Evolutionary conservation across 2,329 filamentous ascomycete genomes (phyloP).

Genomic region (Cladosporium cucumerinum): DNA sequence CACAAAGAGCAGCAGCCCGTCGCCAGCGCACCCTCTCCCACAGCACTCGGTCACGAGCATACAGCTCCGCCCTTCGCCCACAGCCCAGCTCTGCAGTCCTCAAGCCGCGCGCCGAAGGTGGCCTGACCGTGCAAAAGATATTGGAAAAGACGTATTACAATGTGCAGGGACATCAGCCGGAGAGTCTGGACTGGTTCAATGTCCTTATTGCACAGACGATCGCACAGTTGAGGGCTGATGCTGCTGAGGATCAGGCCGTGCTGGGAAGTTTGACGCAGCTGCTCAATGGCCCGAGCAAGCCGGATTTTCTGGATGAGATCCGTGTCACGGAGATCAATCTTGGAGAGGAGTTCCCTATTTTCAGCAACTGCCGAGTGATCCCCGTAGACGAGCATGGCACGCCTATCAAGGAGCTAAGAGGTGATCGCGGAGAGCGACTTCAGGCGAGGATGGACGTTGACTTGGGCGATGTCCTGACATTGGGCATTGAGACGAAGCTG

Average conservation of each 20-base stretch:
- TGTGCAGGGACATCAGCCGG: conserved; percentile 89
- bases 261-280: conserved; percentile 78
- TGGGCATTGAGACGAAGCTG: conserved; percentile 91
- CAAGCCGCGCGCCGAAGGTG: conserved; percentile 30
- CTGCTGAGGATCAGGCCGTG: conserved; percentile 86
- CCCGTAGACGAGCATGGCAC: conserved; percentile 77
- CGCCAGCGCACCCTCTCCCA: conserved; percentile 72
- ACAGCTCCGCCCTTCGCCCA: conserved; percentile 35
- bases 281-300: conserved; percentile 78
- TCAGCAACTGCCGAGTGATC: conserved; percentile 96
- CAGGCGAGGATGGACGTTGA: conserved; percentile 98
- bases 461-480: conserved; percentile 88
- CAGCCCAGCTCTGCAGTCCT: conserved; percentile 29
- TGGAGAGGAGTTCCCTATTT: conserved; percentile 96
- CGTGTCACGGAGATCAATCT: conserved; percentile 89
- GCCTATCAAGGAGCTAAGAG: conserved; percentile 44
- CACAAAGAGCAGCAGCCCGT: conserved; percentile 70
- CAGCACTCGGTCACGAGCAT: conserved; percentile 40
- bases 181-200: conserved; percentile 98
- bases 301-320: conserved; percentile 90
- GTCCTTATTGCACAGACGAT: conserved; percentile 95
- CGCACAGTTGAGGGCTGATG: conserved; percentile 88
- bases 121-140: conserved; percentile 85
- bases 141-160: conserved; percentile 98
- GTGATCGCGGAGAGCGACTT: conserved; percentile 63